Base-by-base conservation (phyloP, 805 yeast species). In the Brettanomyces nanus region DNA sequence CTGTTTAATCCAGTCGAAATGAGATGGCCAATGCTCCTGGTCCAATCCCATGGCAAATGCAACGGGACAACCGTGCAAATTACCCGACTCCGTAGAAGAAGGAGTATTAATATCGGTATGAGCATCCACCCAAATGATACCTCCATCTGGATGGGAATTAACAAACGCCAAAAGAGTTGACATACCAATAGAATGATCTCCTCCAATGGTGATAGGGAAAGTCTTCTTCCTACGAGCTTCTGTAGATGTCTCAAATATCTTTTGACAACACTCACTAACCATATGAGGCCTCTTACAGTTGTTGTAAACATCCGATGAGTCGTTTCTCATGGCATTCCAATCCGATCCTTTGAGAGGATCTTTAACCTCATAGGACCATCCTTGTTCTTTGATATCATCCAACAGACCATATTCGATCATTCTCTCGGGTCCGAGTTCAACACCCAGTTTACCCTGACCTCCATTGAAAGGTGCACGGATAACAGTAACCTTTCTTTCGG, bases 101-200 rank as follows among this genome's bases (percentile, higher is more conserved):
- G 95, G 85, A 1, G 97, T 82, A 67, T 92, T 92, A 57, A 92
- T 81, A 59, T 90, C 98, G 15, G 97, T 96, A 59, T 90, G 98
- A 0, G 98, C 98, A 62, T 90, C 98, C 50, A 90, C 81, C 98
- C 98, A 90, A 45, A 90, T 58, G 28, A 90, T 68, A 52, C 95
- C 87, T 20, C 95, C 86, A 49, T 89, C 86, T 15, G 96, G 95
- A 57, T 81, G 68, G 46, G 75, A 72, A 14, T 74, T 75, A 45
- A 86, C 69, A 23, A 89, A 84, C 3, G 94, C 97, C 22, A 85
- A 70, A 26, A 90, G 81, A 7, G 97, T 87, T 35, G 95, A 95
- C 52, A 90, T 86, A 36, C 95, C 97, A 47, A 90, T 82, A 6
- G 96, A 86, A 59, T 90, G 98, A 62, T 90, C 98, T 38, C 98